Conservation (phyloP, 768 basidiomycete genomes). For the Serpula lacrymans region DNA sequence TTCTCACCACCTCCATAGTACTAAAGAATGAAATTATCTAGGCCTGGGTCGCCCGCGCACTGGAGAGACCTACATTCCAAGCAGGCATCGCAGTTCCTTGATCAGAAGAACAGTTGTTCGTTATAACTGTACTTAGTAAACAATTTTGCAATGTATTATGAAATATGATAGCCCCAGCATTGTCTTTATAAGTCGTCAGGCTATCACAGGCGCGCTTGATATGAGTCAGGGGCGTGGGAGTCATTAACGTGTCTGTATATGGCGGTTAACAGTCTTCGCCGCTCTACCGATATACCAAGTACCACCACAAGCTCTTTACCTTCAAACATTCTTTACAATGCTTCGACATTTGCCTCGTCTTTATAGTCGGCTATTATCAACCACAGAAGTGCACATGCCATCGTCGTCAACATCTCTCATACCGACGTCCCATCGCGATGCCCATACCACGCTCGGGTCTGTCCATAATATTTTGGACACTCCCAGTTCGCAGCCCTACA, state of each 20-base stretch:
- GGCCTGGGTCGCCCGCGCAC: constrained; percentile 20
- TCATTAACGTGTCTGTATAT: background rate
- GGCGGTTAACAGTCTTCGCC: background rate
- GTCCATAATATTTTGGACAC: too few species aligned
- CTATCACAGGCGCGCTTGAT: too few species aligned
- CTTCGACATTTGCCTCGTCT: constrained; percentile 3
- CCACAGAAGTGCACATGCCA: constrained; percentile 1
- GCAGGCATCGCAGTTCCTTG: constrained; percentile 13
- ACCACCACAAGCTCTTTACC: constrained; percentile 1
- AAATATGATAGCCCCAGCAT: background rate
- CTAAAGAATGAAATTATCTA: constrained; percentile 6
- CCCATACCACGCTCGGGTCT: too few species aligned
- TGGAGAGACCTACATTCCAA: constrained; percentile 17
- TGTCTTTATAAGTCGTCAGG: too few species aligned
- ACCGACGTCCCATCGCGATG: constrained; percentile 1
- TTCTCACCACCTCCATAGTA: constrained; percentile 7
- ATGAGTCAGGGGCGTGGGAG: too few species aligned
- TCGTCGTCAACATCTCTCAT: constrained; percentile 2
- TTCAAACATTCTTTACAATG: background rate
- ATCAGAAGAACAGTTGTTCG: constrained; percentile 4
- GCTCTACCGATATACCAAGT: background rate
- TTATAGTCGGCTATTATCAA: background rate
- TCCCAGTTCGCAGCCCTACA: too few species aligned
- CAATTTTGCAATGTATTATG: constrained; percentile 4
- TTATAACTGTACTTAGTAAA: background rate